Evolutionary conservation across 2,329 filamentous ascomycete species (phyloP).

Genomic region (Aureobasidium pullulans): DNA sequence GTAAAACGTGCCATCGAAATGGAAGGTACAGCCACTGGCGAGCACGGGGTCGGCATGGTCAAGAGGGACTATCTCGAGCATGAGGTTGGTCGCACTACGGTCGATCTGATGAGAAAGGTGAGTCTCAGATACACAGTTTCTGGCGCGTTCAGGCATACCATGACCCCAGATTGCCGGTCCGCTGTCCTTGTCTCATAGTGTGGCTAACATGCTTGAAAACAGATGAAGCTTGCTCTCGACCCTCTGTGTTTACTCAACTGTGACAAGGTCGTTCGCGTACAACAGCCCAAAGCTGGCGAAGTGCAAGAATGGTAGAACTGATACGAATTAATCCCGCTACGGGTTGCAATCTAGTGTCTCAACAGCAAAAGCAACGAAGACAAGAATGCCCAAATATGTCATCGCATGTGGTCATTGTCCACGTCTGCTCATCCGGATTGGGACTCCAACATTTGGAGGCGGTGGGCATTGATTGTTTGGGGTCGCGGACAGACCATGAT

Average conservation of each 20-base stretch:
- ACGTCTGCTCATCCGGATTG: not conserved
- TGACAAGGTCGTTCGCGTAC: slow-evolving; percentile 56
- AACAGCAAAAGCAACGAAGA: not conserved
- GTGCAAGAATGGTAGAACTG: slow-evolving; percentile 30
- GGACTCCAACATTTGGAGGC: not conserved
- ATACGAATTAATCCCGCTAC: not conserved
- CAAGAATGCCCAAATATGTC: not conserved
- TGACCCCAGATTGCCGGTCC: not conserved
- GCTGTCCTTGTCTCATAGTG: not conserved
- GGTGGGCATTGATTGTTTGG: slow-evolving; percentile 6
- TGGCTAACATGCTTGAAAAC: slow-evolving; percentile 14
- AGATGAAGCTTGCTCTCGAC: slow-evolving; percentile 77
- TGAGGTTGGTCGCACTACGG: slow-evolving; percentile 65
- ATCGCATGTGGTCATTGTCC: slow-evolving; percentile 1
- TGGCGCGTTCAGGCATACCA: not conserved
- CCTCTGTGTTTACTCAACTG: slow-evolving; percentile 60
- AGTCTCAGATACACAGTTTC: slow-evolving; percentile 21
- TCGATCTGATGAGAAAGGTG: slow-evolving; percentile 77
- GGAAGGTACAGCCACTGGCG: slow-evolving; percentile 78
- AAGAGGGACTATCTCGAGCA: slow-evolving; percentile 78
- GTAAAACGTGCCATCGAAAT: slow-evolving; percentile 73
- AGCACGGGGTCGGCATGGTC: slow-evolving; percentile 76
- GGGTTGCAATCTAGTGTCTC: not conserved
- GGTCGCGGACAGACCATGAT: slow-evolving; percentile 1
- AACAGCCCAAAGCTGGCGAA: slow-evolving; percentile 43